These are phyloP conservation scores for Malus orientalis DNA, from an alignment of 306 rosid species.

Conservation along the genomic window DNA sequence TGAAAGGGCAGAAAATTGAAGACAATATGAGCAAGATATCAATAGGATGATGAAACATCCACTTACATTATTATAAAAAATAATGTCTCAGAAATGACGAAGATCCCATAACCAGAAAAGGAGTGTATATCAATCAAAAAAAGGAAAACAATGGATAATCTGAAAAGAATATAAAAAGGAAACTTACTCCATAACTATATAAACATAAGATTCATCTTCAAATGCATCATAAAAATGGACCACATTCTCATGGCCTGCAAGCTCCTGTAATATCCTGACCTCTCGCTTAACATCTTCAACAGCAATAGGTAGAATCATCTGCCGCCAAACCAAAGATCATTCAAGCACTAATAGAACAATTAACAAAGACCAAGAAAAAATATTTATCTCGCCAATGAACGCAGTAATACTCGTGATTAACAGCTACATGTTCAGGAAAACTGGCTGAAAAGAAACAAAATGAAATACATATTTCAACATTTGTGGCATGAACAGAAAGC, in stretches of 20 bases:
- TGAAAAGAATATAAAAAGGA: neutral
- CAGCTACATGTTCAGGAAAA: neutral
- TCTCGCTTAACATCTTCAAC: conserved; percentile 99
- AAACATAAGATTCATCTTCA: conserved; percentile 89
- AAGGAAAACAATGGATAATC: conserved; percentile 1
- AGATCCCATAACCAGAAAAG: neutral
- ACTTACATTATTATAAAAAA: neutral
- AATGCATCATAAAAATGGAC: conserved; percentile 79
- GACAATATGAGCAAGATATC: neutral
- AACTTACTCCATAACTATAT: conserved; percentile 98
- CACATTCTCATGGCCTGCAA: conserved; percentile 94
- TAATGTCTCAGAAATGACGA: conserved; percentile 2
- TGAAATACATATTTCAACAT: neutral
- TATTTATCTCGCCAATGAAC: neutral
- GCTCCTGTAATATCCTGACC: conserved; percentile 80
- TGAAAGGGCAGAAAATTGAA: conserved; percentile 18
- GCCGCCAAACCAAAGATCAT: conserved; percentile 34
- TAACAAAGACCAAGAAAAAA: neutral
- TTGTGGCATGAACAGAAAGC: neutral
- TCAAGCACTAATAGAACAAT: conserved; percentile 1
- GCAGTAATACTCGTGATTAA: neutral
- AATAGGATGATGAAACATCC: neutral
- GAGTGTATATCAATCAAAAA: conserved; percentile 10
- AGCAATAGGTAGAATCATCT: conserved; percentile 97
- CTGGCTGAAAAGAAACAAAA: neutral